Evolutionary conservation across 371 early-diverging fungal genomes (phyloP).

Genomic region (Mortierella sp.): DNA sequence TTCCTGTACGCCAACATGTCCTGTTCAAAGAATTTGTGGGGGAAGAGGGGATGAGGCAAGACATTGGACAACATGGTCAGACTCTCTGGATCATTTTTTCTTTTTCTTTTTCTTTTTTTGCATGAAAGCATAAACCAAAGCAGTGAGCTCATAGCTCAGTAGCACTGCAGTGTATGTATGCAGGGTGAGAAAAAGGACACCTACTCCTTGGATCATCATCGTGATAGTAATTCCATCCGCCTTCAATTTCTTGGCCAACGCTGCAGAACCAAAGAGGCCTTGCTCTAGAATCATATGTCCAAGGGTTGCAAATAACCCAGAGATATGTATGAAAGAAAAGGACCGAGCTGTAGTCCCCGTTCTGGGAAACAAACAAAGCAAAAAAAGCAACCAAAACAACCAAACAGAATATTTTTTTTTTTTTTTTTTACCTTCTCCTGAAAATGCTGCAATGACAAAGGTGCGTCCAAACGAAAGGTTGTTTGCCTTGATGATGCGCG

Average conservation of each 20-base stretch:
- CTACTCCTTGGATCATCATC: slow-evolving; percentile 54
- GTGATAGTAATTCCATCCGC: slow-evolving; percentile 28
- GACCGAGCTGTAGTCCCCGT: too few species aligned
- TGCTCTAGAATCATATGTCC: slow-evolving; percentile 30
- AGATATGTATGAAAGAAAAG: not conserved
- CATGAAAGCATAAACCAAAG: too few species aligned
- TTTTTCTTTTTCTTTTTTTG: too few species aligned
- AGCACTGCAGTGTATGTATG: too few species aligned
- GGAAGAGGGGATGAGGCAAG: too few species aligned
- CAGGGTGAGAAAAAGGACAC: slow-evolving; percentile 3
- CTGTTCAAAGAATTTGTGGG: slow-evolving; percentile 1
- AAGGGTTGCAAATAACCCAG: too few species aligned
- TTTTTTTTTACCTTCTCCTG: slow-evolving; percentile 47
- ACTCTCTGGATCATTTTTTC: too few species aligned
- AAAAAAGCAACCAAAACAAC: not conserved
- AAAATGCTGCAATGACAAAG: slow-evolving; percentile 50
- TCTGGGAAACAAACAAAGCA: not conserved
- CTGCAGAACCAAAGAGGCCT: slow-evolving; percentile 55
- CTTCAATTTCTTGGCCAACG: slow-evolving; percentile 46
- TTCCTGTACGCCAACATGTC: slow-evolving; percentile 56
- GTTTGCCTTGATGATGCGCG: slow-evolving; percentile 37
- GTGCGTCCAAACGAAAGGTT: slow-evolving; percentile 47
- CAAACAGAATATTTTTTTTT: too few species aligned
- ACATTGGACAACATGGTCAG: too few species aligned
- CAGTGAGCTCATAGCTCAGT: too few species aligned